Base-by-base conservation (phyloP, 108 stramenopile genomes). In the Skeletonema grethae region DNA sequence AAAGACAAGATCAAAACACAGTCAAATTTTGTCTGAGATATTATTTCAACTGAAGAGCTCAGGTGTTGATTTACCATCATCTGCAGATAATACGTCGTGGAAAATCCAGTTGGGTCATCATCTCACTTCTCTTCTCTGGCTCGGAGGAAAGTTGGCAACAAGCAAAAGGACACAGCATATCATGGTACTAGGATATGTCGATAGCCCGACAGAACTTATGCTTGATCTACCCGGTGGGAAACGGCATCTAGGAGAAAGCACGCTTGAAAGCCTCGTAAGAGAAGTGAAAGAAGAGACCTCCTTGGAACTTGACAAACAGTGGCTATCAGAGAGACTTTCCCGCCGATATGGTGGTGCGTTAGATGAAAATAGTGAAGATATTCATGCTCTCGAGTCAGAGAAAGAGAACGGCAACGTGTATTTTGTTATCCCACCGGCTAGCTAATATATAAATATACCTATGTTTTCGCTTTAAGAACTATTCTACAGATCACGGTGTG, bases 141-240 rank as follows among this genome's bases (percentile, higher is more conserved):
- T 70, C 9, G 13, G 22, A n/a, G 24, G 57, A 11, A 48, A 11
- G 25, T 35, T 28, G 38, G 45, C 68, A 55, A 48, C 39, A 29
- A 45, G 29, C 5, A 20, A 16, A 11, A 66, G 20, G 11, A 7
- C 20, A 24, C 0, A 25, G 7, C 75, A 71, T 18, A 70, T 76
- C 24, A 80, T 76, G 68, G 69, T 75, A 9, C 61, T 80, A 43
- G 79, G 68, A 61, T 79, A 79, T 53, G 13, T 76, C 12, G 69
- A 66, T 24, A 70, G 65, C 5, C 38, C 58, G 0, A 18, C 7
- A 0, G 22, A 32, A 15, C 58, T 62, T 28, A 24, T 9, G 48
- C 46, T 87, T 24, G 84, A 87, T 69, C 46, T 87, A 35, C 87
- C 87, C 2, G 87, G 87, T 18, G 87, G 87, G 15, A 88, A 88